Percentiles rank a stretch among this genome's conserved stretches.
These are phyloP conservation scores for Moesziomyces sp. DNA, from an alignment of 1,284 basidiomycete genomes.

Conservation along the genomic window DNA sequence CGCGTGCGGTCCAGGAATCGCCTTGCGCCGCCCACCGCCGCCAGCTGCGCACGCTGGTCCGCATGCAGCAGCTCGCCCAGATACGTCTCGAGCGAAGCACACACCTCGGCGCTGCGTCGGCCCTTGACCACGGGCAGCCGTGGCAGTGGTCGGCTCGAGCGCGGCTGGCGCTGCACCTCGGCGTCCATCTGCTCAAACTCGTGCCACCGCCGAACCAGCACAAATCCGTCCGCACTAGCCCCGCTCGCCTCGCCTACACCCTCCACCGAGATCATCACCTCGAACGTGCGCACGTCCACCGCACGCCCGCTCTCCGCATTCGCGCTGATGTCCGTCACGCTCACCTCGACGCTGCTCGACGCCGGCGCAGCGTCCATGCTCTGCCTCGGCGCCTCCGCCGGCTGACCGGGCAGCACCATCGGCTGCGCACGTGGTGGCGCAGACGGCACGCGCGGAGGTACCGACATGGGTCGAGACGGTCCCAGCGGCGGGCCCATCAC, in stretches of 20 bases:
- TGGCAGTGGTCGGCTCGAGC: constrained; percentile 39
- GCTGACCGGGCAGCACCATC: constrained; percentile 19
- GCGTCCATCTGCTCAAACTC: constrained; percentile 61
- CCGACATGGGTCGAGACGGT: constrained; percentile 40
- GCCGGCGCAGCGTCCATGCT: constrained; percentile 6
- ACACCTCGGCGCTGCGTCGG: constrained; percentile 44
- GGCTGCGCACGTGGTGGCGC: constrained; percentile 29
- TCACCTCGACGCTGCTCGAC: constrained; percentile 15
- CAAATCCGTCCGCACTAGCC: constrained; percentile 55
- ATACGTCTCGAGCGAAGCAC: constrained; percentile 52
- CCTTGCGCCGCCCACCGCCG: constrained; percentile 33
- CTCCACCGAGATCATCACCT: constrained; percentile 64
- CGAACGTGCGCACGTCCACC: constrained; percentile 52
- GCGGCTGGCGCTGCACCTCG: constrained; percentile 52
- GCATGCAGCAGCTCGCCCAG: constrained; percentile 47
- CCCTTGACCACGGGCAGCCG: constrained; percentile 46
- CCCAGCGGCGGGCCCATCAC: constrained; percentile 42
- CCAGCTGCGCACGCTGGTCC: constrained; percentile 18
- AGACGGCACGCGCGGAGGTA: constrained; percentile 39
- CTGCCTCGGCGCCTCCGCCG: constrained; percentile 6
- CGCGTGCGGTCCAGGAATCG: constrained; percentile 61
- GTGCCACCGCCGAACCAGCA: constrained; percentile 59
- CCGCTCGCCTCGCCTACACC: constrained; percentile 12
- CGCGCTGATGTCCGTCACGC: constrained; percentile 58
- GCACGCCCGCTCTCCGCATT: constrained; percentile 47